Base-by-base conservation (phyloP, 1,284 basidiomycete species). In the Ceratorhiza oryzae-sativae region DNA sequence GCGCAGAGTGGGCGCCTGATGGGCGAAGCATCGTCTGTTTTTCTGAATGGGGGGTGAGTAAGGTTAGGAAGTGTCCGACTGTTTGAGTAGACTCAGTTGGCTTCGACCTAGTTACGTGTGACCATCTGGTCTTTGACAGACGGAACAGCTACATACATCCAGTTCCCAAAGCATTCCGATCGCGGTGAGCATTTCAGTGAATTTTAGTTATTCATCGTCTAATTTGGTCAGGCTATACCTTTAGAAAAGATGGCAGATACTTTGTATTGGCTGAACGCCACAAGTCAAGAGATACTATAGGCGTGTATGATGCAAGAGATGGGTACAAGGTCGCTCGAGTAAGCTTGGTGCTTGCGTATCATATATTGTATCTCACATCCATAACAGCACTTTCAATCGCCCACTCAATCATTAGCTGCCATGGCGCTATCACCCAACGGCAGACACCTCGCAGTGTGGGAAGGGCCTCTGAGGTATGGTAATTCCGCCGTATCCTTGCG, bases 1-100 rank as follows among this genome's bases (percentile, higher is more conserved):
- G 87, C 77, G 91, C 89, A 15, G 92, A 94, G 78, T 96, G 93
- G 93, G 91, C 90, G 0, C 90, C 90, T 1, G 90, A 92, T 76
- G 92, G 91, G 8, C 84, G 92, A 49, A 87, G 87, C 18, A 83
- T 95, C 2, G 80, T 95, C n/a, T 94, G 91, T 75, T 95, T 93
- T 80, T 93, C 92, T 2, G 91, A 94, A 75, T 92, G 91, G 88
- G 90, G 90, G 75, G 94, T 95, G 80, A 83, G 92, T 86, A 3
- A 41, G 27, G 8, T 55, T 12, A 20, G 6, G 36, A 6, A 18
- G 3, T 36, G 2, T 8, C 1, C 23, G 23, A n/a, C 15, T 34
- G 36, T 27, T 46, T 49, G 36, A 39, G 15, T 39, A 42, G 34
- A 42, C 18, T 53, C 48, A 12, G 27, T 1, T 18, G 45, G 2